Conservation (phyloP, 1,139 yeast genomes). For the Zygosaccharomyces pseudobailii region DNA sequence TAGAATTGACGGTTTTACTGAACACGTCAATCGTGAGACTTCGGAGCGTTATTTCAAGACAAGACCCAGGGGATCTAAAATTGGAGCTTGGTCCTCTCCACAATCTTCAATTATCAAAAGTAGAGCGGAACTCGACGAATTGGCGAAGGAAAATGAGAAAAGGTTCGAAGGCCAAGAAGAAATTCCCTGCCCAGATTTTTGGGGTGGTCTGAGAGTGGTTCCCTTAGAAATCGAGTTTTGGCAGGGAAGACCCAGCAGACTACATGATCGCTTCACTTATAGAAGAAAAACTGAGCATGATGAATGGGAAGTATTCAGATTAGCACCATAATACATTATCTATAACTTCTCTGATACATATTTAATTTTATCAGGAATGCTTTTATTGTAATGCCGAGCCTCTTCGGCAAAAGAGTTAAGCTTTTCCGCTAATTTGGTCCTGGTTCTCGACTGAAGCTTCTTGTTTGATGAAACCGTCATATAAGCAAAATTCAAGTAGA, state of each 20-base stretch:
- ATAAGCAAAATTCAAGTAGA: conserved; percentile 10
- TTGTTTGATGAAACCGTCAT: conserved; percentile 3
- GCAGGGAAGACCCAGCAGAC: conserved; percentile 90
- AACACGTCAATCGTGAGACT: conserved; percentile 66
- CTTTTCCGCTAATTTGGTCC: not conserved
- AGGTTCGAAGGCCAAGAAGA: conserved; percentile 59
- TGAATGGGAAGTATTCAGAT: conserved; percentile 60
- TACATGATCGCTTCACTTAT: conserved; percentile 86
- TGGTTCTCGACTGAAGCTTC: conserved; percentile 1
- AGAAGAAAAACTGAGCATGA: conserved; percentile 48
- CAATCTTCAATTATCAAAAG: conserved; percentile 60
- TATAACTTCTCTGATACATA: conserved; percentile 4
- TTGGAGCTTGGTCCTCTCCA: conserved; percentile 97
- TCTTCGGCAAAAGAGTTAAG: conserved; percentile 9
- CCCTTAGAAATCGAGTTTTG: conserved; percentile 94
- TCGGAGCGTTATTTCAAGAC: conserved; percentile 75
- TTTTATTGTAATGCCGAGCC: conserved; percentile 11
- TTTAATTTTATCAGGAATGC: conserved; percentile 13
- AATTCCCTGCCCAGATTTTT: conserved; percentile 84
- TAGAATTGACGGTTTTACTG: conserved; percentile 82
- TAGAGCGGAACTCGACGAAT: conserved; percentile 58
- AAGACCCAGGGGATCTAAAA: conserved; percentile 85
- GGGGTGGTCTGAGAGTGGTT: conserved; percentile 91
- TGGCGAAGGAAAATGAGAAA: conserved; percentile 45
- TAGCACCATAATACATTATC: conserved; percentile 59